Evolutionary conservation across 805 yeast genomes (phyloP).

Genomic region (Pichia nakasei): DNA sequence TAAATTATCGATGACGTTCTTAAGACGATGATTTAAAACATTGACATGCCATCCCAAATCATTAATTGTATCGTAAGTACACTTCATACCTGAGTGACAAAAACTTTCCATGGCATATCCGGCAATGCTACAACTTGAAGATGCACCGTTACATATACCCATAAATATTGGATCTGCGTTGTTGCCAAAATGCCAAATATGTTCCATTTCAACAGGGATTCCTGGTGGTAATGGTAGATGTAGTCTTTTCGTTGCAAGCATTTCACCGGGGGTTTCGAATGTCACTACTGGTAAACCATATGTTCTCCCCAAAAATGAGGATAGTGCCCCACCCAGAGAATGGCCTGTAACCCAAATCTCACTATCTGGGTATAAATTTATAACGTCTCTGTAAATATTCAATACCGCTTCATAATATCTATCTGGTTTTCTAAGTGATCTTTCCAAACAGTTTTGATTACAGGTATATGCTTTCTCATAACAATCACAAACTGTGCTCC

Average conservation of each 20-base stretch:
- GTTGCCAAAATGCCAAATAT: slow-evolving; percentile 92
- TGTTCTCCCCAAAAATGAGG: slow-evolving; percentile 76
- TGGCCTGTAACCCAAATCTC: slow-evolving; percentile 92
- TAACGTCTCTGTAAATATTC: slow-evolving; percentile 68
- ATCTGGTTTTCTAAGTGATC: slow-evolving; percentile 63
- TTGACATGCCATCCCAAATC: slow-evolving; percentile 91
- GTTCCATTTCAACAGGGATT: slow-evolving; percentile 63
- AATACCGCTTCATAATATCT: slow-evolving; percentile 74
- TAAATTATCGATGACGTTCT: slow-evolving; percentile 79
- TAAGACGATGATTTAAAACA: slow-evolving; percentile 80
- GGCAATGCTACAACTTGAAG: slow-evolving; percentile 78
- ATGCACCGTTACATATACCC: slow-evolving; percentile 95
- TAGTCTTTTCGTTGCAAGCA: slow-evolving; percentile 69
- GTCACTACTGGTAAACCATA: slow-evolving; percentile 85
- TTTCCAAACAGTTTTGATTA: slow-evolving; percentile 78
- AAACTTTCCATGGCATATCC: slow-evolving; percentile 97
- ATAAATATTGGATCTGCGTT: slow-evolving; percentile 94
- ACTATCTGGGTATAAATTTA: slow-evolving; percentile 54
- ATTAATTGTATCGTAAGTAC: slow-evolving; percentile 81
- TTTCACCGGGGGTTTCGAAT: slow-evolving; percentile 90
- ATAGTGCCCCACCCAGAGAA: slow-evolving; percentile 85
- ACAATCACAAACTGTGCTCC: slow-evolving; percentile 96
- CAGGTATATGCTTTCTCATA: slow-evolving; percentile 78
- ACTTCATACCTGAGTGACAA: slow-evolving; percentile 84
- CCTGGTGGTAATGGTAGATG: slow-evolving; percentile 95